Evolutionary conservation across 192 early-diverging fungal genomes (phyloP).

Genomic region (Entomortierella chlamydospora): DNA sequence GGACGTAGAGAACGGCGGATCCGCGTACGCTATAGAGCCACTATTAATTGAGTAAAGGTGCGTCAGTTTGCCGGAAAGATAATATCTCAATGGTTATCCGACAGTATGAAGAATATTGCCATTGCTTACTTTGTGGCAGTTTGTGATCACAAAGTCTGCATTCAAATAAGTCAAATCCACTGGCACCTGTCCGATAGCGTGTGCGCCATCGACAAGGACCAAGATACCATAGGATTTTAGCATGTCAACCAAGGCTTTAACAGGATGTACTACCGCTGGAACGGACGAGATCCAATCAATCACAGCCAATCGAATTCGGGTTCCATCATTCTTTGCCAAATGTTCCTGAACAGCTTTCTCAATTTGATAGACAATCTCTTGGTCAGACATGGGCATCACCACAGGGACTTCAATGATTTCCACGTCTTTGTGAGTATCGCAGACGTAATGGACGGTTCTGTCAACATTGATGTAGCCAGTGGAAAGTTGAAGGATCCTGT

Average conservation of each 20-base stretch:
- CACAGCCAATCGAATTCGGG: constrained; percentile 58
- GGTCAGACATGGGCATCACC: constrained; percentile 62
- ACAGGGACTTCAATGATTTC: constrained; percentile 58
- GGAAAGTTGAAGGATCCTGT: constrained; percentile 64
- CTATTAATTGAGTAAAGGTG: constrained; percentile 3
- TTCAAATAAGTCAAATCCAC: constrained; percentile 62
- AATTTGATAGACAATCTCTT: constrained; percentile 56
- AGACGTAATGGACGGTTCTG: constrained; percentile 59
- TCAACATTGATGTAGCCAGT: constrained; percentile 66
- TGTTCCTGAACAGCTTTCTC: constrained; percentile 57
- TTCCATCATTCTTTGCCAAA: constrained; percentile 31
- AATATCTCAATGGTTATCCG: too few species aligned
- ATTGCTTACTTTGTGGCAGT: constrained; percentile 66
- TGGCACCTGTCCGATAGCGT: constrained; percentile 76
- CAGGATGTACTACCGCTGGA: constrained; percentile 63
- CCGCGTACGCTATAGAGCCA: constrained; percentile 70
- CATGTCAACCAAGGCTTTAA: constrained; percentile 52
- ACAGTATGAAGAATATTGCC: neutral
- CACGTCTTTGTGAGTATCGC: constrained; percentile 57
- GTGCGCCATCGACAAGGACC: constrained; percentile 73
- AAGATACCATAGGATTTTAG: constrained; percentile 62
- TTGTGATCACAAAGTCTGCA: constrained; percentile 76
- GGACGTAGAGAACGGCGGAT: constrained; percentile 65
- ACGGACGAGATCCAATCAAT: constrained; percentile 69
- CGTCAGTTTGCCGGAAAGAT: too few species aligned